A percentile compares a stretch with the other conserved stretches of the same genome.
These are phyloP conservation scores for Termitomyces sp. DNA, from an alignment of 768 basidiomycete genomes.

Conservation along the genomic window DNA sequence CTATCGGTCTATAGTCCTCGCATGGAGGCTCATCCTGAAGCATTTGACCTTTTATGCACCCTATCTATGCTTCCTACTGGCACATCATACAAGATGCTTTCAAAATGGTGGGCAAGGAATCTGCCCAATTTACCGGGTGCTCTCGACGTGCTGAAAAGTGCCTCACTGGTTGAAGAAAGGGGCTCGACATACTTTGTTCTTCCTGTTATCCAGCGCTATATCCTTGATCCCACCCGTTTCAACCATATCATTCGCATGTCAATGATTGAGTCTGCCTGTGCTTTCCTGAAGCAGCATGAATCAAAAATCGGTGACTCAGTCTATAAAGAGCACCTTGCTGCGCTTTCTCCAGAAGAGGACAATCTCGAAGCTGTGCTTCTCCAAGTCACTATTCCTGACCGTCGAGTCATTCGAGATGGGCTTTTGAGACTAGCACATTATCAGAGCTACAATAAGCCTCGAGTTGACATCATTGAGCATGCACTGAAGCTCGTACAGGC, in stretches of 20 bases:
- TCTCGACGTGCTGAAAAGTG: constrained; percentile 1
- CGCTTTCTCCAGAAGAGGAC: background rate
- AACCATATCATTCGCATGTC: background rate
- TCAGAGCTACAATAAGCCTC: background rate
- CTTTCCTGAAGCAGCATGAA: constrained; percentile 11
- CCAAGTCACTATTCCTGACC: background rate
- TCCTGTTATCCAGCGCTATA: constrained; percentile 19
- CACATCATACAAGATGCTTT: too few relatives aligned
- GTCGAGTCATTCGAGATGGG: constrained; percentile 3
- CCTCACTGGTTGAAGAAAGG: constrained; percentile 1
- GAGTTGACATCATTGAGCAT: too few relatives aligned
- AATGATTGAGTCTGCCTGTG: too few relatives aligned
- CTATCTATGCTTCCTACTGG: too few relatives aligned
- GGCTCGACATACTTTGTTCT: constrained; percentile 11
- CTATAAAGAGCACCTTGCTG: constrained; percentile 5
- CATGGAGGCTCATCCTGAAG: too few relatives aligned
- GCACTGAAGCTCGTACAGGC: too few relatives aligned
- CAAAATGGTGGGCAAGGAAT: too few relatives aligned
- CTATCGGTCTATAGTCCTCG: too few relatives aligned
- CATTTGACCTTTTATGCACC: background rate
- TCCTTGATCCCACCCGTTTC: constrained; percentile 10
- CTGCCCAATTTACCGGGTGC: constrained; percentile 3
- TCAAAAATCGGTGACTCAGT: constrained; percentile 5
- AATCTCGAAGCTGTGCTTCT: background rate
- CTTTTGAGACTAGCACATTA: constrained; percentile 2